Base-by-base conservation (phyloP, 257 asterid genomes). In the Solanum tarapatanum region DNA sequence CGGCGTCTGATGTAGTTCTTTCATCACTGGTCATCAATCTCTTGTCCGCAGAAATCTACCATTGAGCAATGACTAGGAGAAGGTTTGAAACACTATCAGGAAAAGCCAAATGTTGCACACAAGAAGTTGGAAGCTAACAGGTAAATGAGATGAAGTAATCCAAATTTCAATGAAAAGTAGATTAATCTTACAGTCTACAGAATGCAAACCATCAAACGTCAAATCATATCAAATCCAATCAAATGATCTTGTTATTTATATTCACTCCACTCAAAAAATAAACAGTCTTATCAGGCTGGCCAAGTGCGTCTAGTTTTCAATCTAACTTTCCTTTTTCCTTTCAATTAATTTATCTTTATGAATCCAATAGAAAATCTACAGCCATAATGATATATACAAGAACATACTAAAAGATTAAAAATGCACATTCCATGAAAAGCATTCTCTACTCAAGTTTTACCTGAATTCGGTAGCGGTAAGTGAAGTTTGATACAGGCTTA, bases 391-490 rank as follows among this genome's bases (percentile, higher is more conserved):
- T 62, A 62, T 62, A n/a, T 33, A 62, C 70, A 62, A 62, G 30
- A 62, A n/a, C 26, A 9, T 14, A 62, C 16, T n/a, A 23, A 62
- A 66, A 66, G 4, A 24, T 66, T 24, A 11, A 24, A 66, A 66
- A 66, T 69, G 75, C 23, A 12, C 36, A 69, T 12, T 28, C 73
- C 73, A 64, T 26, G 33, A 64, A 74, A 74, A 74, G 55, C 11
- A 23, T 36, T 23, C 21, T 36, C 33, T 75, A 73, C 32, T 60
- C 82, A 83, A 19, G 30, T 37, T 83, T 85, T 80, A 95, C 99
- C 98, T 94, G 98, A 89, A 97, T 95, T 51, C 99, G 98, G 90
- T 92, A 93, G 82, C 98, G 97, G 88, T 94, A 95, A 66, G 94
- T 92, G 87, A 95, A 97, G 84, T 86, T 93, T 11, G 98, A 92